Evolutionary conservation across 1,139 yeast genomes (phyloP).

Genomic region (Saccharomyces pastorianus): DNA sequence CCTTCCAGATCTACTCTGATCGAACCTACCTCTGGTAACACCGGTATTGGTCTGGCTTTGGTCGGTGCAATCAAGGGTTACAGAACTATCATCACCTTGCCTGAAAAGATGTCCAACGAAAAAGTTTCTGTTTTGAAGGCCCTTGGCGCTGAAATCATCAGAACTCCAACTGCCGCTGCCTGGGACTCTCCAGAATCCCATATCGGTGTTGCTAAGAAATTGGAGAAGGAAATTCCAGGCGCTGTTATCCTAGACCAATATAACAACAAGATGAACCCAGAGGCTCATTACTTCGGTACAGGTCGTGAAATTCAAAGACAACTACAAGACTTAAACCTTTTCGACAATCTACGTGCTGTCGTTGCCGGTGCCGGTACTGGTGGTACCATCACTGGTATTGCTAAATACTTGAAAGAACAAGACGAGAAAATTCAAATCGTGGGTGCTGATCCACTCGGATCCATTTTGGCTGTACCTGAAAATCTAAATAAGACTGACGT

Average conservation of each 20-base stretch:
- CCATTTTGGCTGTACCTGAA: constrained; percentile 77
- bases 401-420: constrained; percentile 68
- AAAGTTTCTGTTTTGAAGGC: constrained; percentile 85
- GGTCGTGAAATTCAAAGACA: constrained; percentile 85
- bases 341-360: constrained; percentile 62
- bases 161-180: constrained; percentile 91
- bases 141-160: constrained; percentile 80
- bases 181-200: constrained; percentile 92
- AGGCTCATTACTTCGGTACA: constrained; percentile 78
- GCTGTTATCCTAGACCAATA: constrained; percentile 83
- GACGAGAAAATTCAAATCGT: constrained; percentile 53
- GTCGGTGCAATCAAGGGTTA: constrained; percentile 85
- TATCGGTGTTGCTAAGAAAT: constrained; percentile 76
- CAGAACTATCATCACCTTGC: constrained; percentile 79
- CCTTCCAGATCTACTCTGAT: constrained; percentile 74
- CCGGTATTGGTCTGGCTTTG: constrained; percentile 83
- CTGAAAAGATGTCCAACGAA: constrained; percentile 90
- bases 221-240: constrained; percentile 79
- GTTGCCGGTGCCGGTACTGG: constrained; percentile 39
- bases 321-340: constrained; percentile 34
- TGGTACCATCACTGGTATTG: constrained; percentile 82
- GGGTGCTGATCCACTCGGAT: constrained; percentile 85
- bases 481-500: constrained; percentile 50
- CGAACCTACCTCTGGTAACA: constrained; percentile 89
- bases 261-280: constrained; percentile 69